phyloP scores from a whole-genome alignment of 2,329 filamentous ascomycete genomes.

The Colletotrichum acutatum region DNA sequence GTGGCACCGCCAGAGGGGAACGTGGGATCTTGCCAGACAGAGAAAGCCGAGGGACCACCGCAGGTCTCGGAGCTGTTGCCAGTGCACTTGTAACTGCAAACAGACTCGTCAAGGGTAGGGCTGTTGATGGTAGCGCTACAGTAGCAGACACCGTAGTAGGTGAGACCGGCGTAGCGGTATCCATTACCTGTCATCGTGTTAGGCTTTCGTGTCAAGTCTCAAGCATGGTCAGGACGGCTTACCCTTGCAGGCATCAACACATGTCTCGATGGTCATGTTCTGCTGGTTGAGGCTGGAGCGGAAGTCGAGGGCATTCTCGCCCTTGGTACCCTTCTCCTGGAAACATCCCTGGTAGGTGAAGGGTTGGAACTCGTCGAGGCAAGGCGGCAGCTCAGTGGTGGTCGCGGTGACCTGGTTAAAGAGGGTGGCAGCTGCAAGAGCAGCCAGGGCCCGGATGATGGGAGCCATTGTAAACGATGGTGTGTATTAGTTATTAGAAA shows the following conservation, averaged over 20 bases:
- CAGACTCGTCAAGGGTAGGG: constrained; percentile 60
- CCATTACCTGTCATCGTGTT: constrained; percentile 51
- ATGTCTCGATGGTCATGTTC: constrained; percentile 60
- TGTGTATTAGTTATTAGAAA: constrained; percentile 28
- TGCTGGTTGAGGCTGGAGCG: constrained; percentile 50
- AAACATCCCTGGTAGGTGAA: constrained; percentile 62
- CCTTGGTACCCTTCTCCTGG: constrained; percentile 45
- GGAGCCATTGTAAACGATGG: constrained; percentile 44
- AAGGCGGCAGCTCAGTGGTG: constrained; percentile 57
- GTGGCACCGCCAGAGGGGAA: constrained; percentile 57
- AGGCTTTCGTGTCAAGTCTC: not conserved
- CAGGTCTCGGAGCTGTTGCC: constrained; percentile 57
- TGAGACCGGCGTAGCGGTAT: constrained; percentile 62
- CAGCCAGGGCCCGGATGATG: constrained; percentile 45
- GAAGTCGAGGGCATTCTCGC: constrained; percentile 50
- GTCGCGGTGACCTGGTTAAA: constrained; percentile 51
- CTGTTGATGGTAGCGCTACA: constrained; percentile 62
- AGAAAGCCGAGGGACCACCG: constrained; percentile 59
- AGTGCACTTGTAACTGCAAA: constrained; percentile 68
- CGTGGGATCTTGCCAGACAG: constrained; percentile 60
- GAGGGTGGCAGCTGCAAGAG: constrained; percentile 52
- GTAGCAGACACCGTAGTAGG: constrained; percentile 65
- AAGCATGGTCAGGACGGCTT: constrained; percentile 14
- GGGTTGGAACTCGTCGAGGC: constrained; percentile 56
- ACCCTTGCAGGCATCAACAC: constrained; percentile 62